Percentiles rank a stretch among this genome's conserved stretches.
Conservation (phyloP, 169 alveolate genomes). For the Cryptosporidium canis region DNA sequence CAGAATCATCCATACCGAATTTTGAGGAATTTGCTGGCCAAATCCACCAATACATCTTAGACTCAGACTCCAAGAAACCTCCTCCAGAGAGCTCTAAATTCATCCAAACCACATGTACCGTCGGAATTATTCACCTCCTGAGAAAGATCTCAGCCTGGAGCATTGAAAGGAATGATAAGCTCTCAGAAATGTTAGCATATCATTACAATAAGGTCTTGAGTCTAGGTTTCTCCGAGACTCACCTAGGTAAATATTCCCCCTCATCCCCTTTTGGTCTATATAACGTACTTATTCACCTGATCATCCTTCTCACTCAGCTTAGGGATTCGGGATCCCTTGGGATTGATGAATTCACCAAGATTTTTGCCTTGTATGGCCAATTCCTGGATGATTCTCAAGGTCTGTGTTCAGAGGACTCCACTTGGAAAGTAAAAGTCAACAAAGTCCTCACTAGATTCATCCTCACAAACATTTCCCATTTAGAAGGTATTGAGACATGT, state of each 20-base stretch:
- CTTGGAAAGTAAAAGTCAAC: neutral
- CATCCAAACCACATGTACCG: neutral
- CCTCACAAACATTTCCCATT: neutral
- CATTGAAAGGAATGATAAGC: neutral
- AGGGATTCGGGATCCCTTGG: conserved; percentile 1
- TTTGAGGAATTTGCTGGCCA: neutral
- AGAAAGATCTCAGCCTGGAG: conserved; percentile 51
- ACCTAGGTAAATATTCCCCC: neutral
- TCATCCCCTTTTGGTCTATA: neutral
- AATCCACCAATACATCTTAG: neutral
- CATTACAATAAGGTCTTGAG: neutral
- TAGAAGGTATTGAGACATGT: neutral
- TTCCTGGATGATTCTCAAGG: neutral
- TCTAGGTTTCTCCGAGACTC: neutral
- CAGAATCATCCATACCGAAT: conserved; percentile 2
- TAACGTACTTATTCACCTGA: neutral
- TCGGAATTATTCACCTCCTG: conserved; percentile 28
- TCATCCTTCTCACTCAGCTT: neutral
- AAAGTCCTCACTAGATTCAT: neutral
- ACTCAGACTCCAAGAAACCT: neutral
- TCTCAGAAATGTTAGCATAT: neutral
- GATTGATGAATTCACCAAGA: neutral
- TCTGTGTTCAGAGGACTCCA: neutral
- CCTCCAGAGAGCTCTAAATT: neutral
- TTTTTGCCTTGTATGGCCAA: neutral